Percentiles rank a stretch among this genome's conserved stretches.
These are phyloP conservation scores for Hebeloma cylindrosporum DNA, from an alignment of 768 basidiomycete species.

Conservation along the genomic window DNA sequence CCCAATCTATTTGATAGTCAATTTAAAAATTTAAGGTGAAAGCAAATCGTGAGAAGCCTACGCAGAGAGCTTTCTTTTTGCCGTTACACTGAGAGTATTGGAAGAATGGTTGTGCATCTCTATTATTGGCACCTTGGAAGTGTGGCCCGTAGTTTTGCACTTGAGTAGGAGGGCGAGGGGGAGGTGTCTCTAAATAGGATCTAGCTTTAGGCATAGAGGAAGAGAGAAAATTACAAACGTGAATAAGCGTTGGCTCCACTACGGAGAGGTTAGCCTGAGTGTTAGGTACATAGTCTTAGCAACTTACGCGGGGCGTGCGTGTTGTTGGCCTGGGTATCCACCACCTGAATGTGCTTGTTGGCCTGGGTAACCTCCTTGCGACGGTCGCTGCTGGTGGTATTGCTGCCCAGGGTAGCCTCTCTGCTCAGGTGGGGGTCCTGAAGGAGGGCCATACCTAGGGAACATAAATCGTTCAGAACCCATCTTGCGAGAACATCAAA, in stretches of 20 bases:
- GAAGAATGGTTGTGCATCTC: slow-evolving; percentile 62
- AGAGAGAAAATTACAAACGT: slow-evolving; percentile 11
- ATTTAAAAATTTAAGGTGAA: neutral
- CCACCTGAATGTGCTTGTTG: slow-evolving; percentile 20
- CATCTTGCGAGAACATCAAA: too few species aligned
- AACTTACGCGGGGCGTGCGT: slow-evolving; percentile 17
- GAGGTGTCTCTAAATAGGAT: slow-evolving; percentile 33
- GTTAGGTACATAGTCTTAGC: too few species aligned
- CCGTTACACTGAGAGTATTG: slow-evolving; percentile 90
- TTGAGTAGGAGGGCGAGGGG: slow-evolving; percentile 53
- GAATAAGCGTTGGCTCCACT: slow-evolving; percentile 24
- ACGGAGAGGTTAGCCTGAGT: too few species aligned
- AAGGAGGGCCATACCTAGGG: slow-evolving; percentile 26
- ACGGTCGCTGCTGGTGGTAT: slow-evolving; percentile 26
- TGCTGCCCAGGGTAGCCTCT: slow-evolving; percentile 45
- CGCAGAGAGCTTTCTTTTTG: slow-evolving; percentile 84
- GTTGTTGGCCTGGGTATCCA: slow-evolving; percentile 11
- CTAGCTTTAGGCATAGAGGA: slow-evolving; percentile 12
- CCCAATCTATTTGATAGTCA: slow-evolving; percentile 59
- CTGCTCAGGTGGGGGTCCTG: slow-evolving; percentile 23
- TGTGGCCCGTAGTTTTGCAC: slow-evolving; percentile 67
- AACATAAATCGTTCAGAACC: too few species aligned
- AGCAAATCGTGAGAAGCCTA: slow-evolving; percentile 30
- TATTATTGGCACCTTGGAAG: slow-evolving; percentile 44
- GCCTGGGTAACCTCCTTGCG: slow-evolving; percentile 20